Conservation (phyloP, 345 rosid species). For the Bretschneidera sinensis region DNA sequence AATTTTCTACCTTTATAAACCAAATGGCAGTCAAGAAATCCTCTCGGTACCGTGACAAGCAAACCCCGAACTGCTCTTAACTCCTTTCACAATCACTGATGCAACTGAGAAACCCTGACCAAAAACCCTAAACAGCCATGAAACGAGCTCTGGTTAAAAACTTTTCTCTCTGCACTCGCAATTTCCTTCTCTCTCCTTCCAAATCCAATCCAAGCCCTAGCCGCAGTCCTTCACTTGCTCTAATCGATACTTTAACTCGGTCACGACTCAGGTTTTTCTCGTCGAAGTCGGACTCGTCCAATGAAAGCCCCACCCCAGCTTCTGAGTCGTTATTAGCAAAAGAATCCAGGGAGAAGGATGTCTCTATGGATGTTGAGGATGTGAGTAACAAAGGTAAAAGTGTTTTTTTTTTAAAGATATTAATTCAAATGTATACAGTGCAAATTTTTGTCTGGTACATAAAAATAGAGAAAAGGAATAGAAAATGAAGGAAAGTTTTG, state of each 20-base stretch:
- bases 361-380: conserved; percentile 24
- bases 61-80: no score
- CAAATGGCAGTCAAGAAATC: no score
- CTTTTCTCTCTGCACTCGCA: conserved; percentile 25
- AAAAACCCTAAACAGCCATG: conserved; percentile 31
- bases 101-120: no score
- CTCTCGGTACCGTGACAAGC: no score
- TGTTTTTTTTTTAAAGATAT: no score
- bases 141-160: conserved; percentile 33
- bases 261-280: conserved; percentile 33
- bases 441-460: no score
- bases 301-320: conserved; percentile 10
- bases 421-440: no score
- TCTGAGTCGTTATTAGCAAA: conserved; percentile 4
- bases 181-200: conserved; percentile 15
- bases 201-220: conserved; percentile 4
- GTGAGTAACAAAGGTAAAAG: conserved; percentile 39
- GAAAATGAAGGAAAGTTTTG: no score
- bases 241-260: conserved; percentile 4
- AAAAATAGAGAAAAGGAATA: no score
- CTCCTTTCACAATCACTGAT: no score
- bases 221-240: conserved; percentile 7
- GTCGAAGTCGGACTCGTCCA: conserved; percentile 31
- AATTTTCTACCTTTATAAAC: no score
- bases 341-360: conserved; percentile 6